Evolutionary conservation across 352 stramenopile species (phyloP), one percentile per base, ranked within the genome.

Genomic region (Globisporangium apiculatum): DNA sequence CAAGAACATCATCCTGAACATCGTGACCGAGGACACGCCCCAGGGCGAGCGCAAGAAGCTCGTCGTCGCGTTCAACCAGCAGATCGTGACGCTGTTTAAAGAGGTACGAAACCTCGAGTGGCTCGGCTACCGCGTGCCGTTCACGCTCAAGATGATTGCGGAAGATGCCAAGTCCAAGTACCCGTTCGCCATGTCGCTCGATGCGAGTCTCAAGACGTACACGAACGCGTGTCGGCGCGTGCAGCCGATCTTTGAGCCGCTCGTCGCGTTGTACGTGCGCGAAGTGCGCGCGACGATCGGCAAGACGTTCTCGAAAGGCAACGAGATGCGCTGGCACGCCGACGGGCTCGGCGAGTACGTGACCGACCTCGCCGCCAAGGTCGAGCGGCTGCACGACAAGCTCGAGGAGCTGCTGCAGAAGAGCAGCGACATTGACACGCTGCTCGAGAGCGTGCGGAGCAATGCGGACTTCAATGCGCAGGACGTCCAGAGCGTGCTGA

Each of bases 101-200:
- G 97, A 99, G 80, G 97, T 99, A 48, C 87, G 96, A 43, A 98
- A 99, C 68, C 72, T 99, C 38, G 95, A 99, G 62, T 99, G 96
- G 96, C 70, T 99, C 11, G 96, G 96, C 15, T 99, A 99, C 61
- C 84, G 86, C 18, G 96, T 99, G 41, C 97, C 97, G 17, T 96
- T 97, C 55, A 99, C 94, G 10, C 63, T 95, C 51, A 92, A 97
- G 56, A 91, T 97, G 69, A 97, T 98, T 49, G 88, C 96, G 2
- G 95, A 99, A 71, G 97, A 99, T 75, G 95, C 97, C 12, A 96
- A 98, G 65, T 82, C 88, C 8, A 97, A 97, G 57, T 99, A 99
- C 69, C 94, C 96, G 17, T 97, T 94, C 69, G 97, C 97, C 18
- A 98, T 98, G 79, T 97, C 95, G 38, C 73, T 99, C 41, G 97